Evolutionary conservation across 345 rosid species (phyloP).

Genomic region (Citropsis articulata): DNA sequence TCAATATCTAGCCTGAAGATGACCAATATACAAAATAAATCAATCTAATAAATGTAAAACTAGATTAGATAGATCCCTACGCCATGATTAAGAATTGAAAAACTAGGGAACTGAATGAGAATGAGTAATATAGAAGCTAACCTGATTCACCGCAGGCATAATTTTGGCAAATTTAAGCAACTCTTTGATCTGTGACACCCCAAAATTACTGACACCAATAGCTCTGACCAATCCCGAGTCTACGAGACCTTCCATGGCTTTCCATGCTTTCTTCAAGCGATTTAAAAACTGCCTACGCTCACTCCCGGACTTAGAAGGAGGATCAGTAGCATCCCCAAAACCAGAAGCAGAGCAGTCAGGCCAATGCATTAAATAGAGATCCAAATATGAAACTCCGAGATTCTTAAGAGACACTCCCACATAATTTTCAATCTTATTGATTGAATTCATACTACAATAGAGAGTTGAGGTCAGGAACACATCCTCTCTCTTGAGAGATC

Average conservation of each 20-base stretch:
- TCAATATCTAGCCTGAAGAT: background rate
- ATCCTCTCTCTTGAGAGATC: constrained; percentile 46
- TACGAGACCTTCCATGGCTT: constrained; percentile 56
- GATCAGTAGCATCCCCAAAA: constrained; percentile 67
- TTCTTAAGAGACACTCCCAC: constrained; percentile 58
- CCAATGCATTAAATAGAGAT: constrained; percentile 70
- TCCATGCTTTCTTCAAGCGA: constrained; percentile 60
- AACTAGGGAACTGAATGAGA: background rate
- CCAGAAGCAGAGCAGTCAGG: constrained; percentile 59
- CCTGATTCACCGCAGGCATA: constrained; percentile 66
- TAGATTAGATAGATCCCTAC: background rate
- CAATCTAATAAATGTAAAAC: background rate
- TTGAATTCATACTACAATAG: constrained; percentile 60
- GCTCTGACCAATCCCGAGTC: constrained; percentile 54
- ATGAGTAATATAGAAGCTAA: constrained; percentile 12
- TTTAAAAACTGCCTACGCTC: constrained; percentile 55
- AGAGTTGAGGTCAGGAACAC: constrained; percentile 59
- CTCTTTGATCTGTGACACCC: constrained; percentile 51
- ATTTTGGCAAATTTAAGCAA: constrained; percentile 54
- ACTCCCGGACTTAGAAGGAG: constrained; percentile 52
- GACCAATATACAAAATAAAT: background rate
- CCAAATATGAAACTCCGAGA: constrained; percentile 55
- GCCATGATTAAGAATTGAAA: background rate
- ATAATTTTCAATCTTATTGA: constrained; percentile 62
- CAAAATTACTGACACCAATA: constrained; percentile 60